Evolutionary conservation across 2,329 filamentous ascomycete genomes (phyloP), one percentile per base, ranked within the genome.

Genomic region (Sarocladium kiliense): DNA sequence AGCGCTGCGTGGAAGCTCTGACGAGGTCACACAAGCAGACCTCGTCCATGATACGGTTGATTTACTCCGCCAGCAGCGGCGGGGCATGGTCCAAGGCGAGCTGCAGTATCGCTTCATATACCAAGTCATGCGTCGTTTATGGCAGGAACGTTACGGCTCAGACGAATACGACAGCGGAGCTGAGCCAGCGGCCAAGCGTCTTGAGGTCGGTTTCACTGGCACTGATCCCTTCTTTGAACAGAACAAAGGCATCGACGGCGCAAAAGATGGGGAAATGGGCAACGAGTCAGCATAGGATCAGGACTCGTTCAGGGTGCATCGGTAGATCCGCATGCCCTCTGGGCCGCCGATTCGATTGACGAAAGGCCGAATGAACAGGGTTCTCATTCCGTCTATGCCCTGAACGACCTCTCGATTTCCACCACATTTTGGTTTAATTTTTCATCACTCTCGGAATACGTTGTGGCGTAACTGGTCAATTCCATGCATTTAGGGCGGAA

Each of bases 21-120:
- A 59, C 23, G 54, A 59, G 14, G 25, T 2, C 30, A 34, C 10
- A 23, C 25, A 53, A 30, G n/a, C 34, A 0, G 92, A 97, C 64
- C 81, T 87, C 2, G 80, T 99, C 39, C 89, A 85, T 61, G 79
- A 88, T 18, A 88, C 88, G 0, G 92, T 99, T 54, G 87, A 96
- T 63, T 73, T 76, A 58, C 78, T 99, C 55, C 82, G 94, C 44
- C 84, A 93, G 69, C 94, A 99, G 75, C 82, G 94, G 18, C 89
- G 90, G 75, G 89, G 87, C 72, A 99, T 99, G 94, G 94, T 99
- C 4, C 94, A 97, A 72, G 87, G 89, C 45, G 88, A 93, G 63
- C 69, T 80, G 49, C 94, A 99, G 68, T 94, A 89, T 64, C 72
- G 82, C 36, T 97, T 97, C 68, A 82, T 99, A 56, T 97, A 99